Conservation (phyloP, 2,329 filamentous ascomycete genomes). For the Harringtonia aguacate region DNA sequence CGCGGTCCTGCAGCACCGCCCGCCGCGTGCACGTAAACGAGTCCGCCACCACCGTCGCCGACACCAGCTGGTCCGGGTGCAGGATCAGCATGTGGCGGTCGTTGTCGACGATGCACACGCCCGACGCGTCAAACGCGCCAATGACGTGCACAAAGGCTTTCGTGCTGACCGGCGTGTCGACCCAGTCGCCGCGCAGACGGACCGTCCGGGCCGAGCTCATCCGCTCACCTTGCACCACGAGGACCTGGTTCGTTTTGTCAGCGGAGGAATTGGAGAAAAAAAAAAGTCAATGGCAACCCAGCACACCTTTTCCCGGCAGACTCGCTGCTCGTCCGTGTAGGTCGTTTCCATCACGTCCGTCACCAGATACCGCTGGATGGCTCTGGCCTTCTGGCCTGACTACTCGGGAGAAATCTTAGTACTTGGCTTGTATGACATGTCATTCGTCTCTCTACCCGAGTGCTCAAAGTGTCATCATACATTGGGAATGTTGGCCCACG, state of each 20-base stretch:
- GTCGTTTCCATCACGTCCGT: conserved; percentile 60
- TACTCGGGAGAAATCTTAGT: conserved; percentile 52
- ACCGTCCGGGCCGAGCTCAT: conserved; percentile 57
- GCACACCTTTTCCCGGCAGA: conserved; percentile 60
- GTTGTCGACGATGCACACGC: conserved; percentile 76
- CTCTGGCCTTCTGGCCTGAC: conserved; percentile 56
- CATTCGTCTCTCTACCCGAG: background rate
- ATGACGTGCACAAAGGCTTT: conserved; percentile 81
- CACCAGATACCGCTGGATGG: conserved; percentile 80
- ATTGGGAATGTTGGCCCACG: conserved; percentile 22
- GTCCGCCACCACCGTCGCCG: conserved; percentile 90
- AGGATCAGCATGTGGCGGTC: conserved; percentile 75
- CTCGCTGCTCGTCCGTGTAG: conserved; percentile 53
- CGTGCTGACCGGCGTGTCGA: conserved; percentile 55
- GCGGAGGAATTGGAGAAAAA: background rate
- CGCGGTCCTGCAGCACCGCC: conserved; percentile 85
- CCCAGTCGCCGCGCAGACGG: conserved; percentile 76
- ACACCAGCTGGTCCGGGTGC: conserved; percentile 91
- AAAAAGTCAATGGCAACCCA: background rate
- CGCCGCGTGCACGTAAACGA: conserved; percentile 86
- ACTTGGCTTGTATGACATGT: conserved; percentile 19
- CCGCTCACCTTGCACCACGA: conserved; percentile 73
- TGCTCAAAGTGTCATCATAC: conserved; percentile 26
- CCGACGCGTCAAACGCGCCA: conserved; percentile 58
- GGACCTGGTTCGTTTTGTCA: conserved; percentile 39